Evolutionary conservation across 768 basidiomycete species (phyloP).

Genomic region (Gelatoporia subvermispora): DNA sequence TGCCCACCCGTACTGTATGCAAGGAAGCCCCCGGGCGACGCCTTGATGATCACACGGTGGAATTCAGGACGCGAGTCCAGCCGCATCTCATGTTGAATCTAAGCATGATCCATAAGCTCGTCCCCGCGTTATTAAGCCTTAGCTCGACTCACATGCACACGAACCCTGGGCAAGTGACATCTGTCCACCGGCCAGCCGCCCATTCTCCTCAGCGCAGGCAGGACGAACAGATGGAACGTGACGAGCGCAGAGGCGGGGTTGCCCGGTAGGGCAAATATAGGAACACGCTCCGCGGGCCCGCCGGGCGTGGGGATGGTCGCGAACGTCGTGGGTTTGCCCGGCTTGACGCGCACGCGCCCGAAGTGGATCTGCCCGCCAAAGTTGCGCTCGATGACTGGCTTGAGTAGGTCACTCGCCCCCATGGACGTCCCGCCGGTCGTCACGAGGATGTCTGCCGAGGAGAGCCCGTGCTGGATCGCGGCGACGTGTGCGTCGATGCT

Average conservation of each 20-base stretch:
- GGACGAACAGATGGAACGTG: slow-evolving; percentile 78
- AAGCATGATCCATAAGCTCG: neutral
- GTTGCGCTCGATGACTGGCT: slow-evolving; percentile 81
- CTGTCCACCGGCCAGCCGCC: slow-evolving; percentile 58
- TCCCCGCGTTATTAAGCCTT: no score
- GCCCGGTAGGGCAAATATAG: slow-evolving; percentile 81
- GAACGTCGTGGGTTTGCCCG: slow-evolving; percentile 88
- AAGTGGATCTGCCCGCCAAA: slow-evolving; percentile 78
- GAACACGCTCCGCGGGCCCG: slow-evolving; percentile 36
- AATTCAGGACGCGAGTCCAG: slow-evolving; percentile 78
- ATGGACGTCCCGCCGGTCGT: slow-evolving; percentile 91
- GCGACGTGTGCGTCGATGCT: slow-evolving; percentile 56
- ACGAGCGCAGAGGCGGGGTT: slow-evolving; percentile 88
- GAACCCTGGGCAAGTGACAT: slow-evolving; percentile 56
- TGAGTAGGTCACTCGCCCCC: slow-evolving; percentile 83
- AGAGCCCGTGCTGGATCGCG: slow-evolving; percentile 53
- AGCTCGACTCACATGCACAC: slow-evolving; percentile 51
- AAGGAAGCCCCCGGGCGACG: slow-evolving; percentile 39
- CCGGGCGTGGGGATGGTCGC: slow-evolving; percentile 57
- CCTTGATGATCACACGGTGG: slow-evolving; percentile 68
- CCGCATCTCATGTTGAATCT: slow-evolving; percentile 58
- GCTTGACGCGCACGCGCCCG: slow-evolving; percentile 69
- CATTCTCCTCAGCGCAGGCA: slow-evolving; percentile 70
- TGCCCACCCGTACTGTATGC: slow-evolving; percentile 86
- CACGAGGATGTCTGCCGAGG: slow-evolving; percentile 66